These are phyloP conservation scores for Triglochin maritima DNA, from an alignment of 106 monocot genomes.

Conservation along the genomic window DNA sequence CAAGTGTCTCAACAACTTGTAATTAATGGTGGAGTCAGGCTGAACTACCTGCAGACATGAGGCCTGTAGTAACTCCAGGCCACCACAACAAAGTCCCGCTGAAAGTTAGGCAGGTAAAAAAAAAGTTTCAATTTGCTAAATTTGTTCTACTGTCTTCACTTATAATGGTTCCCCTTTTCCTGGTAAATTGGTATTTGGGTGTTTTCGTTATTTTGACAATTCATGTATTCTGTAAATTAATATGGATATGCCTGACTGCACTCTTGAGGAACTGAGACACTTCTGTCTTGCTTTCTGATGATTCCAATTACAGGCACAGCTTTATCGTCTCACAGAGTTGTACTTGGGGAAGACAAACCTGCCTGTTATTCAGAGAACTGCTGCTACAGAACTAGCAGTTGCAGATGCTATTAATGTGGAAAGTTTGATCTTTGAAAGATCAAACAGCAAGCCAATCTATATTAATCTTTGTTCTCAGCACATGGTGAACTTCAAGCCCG, in stretches of 20 bases:
- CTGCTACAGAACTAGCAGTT: constrained; percentile 74
- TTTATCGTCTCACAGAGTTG: constrained; percentile 73
- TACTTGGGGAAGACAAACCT: constrained; percentile 51
- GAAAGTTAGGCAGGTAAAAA: constrained; percentile 68
- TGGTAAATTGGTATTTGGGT: neutral
- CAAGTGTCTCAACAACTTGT: constrained; percentile 1
- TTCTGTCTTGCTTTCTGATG: neutral
- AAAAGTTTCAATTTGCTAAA: neutral
- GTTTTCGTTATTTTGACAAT: neutral
- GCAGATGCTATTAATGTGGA: constrained; percentile 93
- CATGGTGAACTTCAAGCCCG: constrained; percentile 13
- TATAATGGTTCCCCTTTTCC: neutral
- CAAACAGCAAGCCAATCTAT: constrained; percentile 88
- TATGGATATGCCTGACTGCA: neutral
- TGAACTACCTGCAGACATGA: constrained; percentile 74
- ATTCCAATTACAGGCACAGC: constrained; percentile 46
- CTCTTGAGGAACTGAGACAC: neutral
- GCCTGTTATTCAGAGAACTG: constrained; percentile 34
- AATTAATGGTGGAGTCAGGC: constrained; percentile 33
- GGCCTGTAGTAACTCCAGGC: constrained; percentile 36
- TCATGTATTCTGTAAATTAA: neutral
- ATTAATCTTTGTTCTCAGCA: constrained; percentile 66
- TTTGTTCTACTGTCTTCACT: neutral
- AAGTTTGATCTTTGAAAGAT: constrained; percentile 73
- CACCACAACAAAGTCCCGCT: constrained; percentile 56